Evolutionary conservation across 352 stramenopile genomes (phyloP).

Genomic region (Pythium rishiriense): DNA sequence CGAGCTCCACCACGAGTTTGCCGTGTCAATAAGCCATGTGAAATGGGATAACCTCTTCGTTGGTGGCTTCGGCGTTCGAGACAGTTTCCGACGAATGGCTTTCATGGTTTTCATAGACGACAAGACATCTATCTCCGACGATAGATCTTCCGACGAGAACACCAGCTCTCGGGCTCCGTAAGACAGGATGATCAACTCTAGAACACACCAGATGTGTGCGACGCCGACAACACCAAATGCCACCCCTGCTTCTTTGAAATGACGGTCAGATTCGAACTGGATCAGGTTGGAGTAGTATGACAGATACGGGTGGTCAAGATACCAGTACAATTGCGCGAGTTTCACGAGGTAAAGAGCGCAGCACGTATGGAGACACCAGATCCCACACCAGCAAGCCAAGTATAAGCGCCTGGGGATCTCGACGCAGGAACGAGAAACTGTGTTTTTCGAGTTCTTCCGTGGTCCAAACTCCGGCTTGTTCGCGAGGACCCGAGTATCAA

Average conservation of each 20-base stretch:
- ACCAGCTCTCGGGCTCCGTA: neutral
- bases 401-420: no score
- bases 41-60: neutral
- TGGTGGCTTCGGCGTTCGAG: neutral
- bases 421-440: no score
- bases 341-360: conserved; percentile 21
- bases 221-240: conserved; percentile 8
- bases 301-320: conserved; percentile 26
- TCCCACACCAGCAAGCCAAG: neutral
- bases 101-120: neutral
- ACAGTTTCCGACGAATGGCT: neutral
- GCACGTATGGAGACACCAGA: conserved; percentile 3
- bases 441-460: no score
- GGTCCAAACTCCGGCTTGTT: no score
- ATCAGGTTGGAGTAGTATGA: conserved; percentile 30
- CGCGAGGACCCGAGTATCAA: no score
- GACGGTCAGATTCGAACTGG: conserved; percentile 4
- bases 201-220: neutral
- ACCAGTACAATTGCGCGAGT: conserved; percentile 22
- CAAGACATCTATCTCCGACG: neutral
- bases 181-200: neutral
- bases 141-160: neutral
- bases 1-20: neutral
- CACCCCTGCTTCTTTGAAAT: conserved; percentile 19
- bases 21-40: neutral